Evolutionary conservation across 1,284 basidiomycete genomes (phyloP).

Genomic region (Farysia itapuensis): DNA sequence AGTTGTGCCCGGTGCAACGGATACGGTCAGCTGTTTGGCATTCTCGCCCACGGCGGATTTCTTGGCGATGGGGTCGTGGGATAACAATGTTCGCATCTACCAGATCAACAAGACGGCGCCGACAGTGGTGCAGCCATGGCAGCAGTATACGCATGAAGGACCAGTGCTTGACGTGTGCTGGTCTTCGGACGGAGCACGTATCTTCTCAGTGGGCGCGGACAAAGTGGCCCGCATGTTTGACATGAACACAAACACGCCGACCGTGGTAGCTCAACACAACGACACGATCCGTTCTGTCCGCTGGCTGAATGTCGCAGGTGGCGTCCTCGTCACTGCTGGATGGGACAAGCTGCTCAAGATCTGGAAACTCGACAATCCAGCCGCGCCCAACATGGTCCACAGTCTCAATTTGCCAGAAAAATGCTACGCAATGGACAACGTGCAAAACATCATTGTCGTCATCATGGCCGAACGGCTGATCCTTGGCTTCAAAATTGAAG

Average conservation of each 20-base stretch:
- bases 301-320: conserved; percentile 72
- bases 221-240: conserved; percentile 81
- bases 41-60: conserved; percentile 61
- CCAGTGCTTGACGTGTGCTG: conserved; percentile 81
- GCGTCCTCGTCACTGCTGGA: conserved; percentile 78
- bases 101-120: conserved; percentile 68
- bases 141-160: conserved; percentile 73
- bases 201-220: conserved; percentile 83
- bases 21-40: conserved; percentile 58
- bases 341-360: conserved; percentile 86
- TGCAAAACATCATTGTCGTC: conserved; percentile 84
- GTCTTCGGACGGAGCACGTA: conserved; percentile 79
- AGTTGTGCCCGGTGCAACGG: conserved; percentile 64
- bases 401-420: conserved; percentile 73
- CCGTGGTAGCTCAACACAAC: conserved; percentile 79
- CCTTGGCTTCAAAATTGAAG: conserved; percentile 78
- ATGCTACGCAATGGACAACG: conserved; percentile 80
- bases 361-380: conserved; percentile 49
- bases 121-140: conserved; percentile 67
- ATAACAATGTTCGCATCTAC: conserved; percentile 64
- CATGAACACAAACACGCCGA: conserved; percentile 67
- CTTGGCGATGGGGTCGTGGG: conserved; percentile 61
- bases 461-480: conserved; percentile 88
- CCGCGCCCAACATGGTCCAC: conserved; percentile 39
- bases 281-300: conserved; percentile 75